These are phyloP conservation scores for Suillus subluteus DNA, from an alignment of 768 basidiomycete species.

Conservation along the genomic window DNA sequence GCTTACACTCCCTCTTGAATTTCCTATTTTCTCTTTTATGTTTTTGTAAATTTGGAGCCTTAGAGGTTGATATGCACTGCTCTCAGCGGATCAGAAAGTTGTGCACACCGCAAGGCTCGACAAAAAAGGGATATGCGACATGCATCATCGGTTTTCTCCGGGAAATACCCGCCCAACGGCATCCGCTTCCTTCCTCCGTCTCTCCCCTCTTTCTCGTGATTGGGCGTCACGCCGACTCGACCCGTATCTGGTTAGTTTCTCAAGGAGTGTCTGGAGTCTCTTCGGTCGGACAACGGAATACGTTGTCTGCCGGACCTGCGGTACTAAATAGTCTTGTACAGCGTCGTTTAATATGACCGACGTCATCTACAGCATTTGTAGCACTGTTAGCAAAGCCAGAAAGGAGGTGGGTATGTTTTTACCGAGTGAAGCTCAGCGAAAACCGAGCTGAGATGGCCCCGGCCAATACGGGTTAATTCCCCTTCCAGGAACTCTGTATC, in stretches of 20 bases:
- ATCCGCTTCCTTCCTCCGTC: constrained; percentile 77
- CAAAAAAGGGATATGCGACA: background rate
- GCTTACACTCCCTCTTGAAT: constrained; percentile 31
- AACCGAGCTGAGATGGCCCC: constrained; percentile 66
- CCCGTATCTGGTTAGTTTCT: constrained; percentile 77
- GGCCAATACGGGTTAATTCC: constrained; percentile 78
- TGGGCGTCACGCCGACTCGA: constrained; percentile 58
- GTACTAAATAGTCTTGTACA: constrained; percentile 80
- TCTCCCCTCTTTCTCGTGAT: constrained; percentile 70
- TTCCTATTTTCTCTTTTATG: constrained; percentile 24
- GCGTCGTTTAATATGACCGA: constrained; percentile 74
- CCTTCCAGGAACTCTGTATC: constrained; percentile 90
- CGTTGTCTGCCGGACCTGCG: constrained; percentile 66
- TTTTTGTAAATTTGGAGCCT: constrained; percentile 35
- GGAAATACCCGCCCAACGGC: constrained; percentile 74
- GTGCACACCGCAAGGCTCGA: background rate
- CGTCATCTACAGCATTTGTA: constrained; percentile 50
- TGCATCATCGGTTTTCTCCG: constrained; percentile 58
- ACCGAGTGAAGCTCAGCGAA: constrained; percentile 84
- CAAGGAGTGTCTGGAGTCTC: constrained; percentile 71
- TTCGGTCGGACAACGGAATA: constrained; percentile 72
- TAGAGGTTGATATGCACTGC: constrained; percentile 29
- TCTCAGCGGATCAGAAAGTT: constrained; percentile 2
- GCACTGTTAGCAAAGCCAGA: constrained; percentile 11
- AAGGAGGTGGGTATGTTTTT: constrained; percentile 31